A percentile compares a stretch with the other conserved stretches of the same genome.
phyloP scores from a whole-genome alignment of 345 rosid species.

The Eutrema heterophyllum region DNA sequence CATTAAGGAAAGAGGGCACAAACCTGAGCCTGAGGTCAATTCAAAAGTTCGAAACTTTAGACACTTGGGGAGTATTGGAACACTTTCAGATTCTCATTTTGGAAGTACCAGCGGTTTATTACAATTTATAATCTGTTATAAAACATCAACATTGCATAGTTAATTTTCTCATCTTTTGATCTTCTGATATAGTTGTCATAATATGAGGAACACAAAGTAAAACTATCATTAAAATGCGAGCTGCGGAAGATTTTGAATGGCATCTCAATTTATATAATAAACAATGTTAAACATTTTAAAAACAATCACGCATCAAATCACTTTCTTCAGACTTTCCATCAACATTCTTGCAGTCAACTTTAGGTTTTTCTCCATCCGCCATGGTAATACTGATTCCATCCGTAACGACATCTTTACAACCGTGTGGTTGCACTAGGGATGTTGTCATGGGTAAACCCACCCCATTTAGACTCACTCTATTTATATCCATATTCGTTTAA shows the following conservation, averaged over 20 bases:
- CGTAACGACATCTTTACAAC: slow-evolving; percentile 9
- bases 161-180: neutral
- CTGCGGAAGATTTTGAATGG: too few relatives aligned
- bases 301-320: slow-evolving; percentile 5
- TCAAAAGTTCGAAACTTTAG: neutral
- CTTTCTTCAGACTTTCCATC: slow-evolving; percentile 10
- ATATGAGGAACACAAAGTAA: too few relatives aligned
- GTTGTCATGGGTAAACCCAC: too few relatives aligned
- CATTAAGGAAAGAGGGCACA: neutral
- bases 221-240: too few relatives aligned
- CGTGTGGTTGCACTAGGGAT: neutral
- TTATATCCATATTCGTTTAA: too few relatives aligned
- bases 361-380: slow-evolving; percentile 13
- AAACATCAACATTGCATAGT: neutral
- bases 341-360: slow-evolving; percentile 5
- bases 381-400: slow-evolving; percentile 14
- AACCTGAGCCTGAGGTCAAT: neutral
- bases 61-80: neutral
- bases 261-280: too few relatives aligned
- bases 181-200: neutral
- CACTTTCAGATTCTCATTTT: neutral
- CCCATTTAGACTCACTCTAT: too few relatives aligned
- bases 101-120: neutral
- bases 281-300: neutral
- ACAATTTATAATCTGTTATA: neutral